Evolutionary conservation across 176 grass and related monocot genomes (phyloP).

Genomic region (Raddia distichophylla): DNA sequence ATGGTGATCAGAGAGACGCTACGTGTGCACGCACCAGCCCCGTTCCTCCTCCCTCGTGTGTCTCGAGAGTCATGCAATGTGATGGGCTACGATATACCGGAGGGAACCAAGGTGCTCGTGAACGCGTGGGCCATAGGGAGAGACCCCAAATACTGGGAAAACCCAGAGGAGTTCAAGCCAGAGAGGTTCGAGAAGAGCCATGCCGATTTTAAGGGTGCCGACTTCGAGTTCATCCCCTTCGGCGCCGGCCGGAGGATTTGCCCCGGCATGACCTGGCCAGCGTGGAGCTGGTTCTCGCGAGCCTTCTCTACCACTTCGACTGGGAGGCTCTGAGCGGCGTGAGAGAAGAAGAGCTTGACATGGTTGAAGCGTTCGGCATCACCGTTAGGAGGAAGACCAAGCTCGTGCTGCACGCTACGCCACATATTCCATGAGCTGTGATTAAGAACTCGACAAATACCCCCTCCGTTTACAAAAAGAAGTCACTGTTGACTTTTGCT

Average conservation of each 20-base stretch:
- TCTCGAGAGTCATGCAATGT: conserved; percentile 7
- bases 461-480: too few species aligned
- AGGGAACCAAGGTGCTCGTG: conserved; percentile 16
- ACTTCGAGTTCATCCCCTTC: conserved; percentile 23
- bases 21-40: too few species aligned
- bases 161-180: neutral
- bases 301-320: conserved; percentile 31
- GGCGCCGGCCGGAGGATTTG: conserved; percentile 21
- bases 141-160: neutral
- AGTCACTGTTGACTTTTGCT: too few species aligned
- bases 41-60: conserved; percentile 21
- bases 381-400: neutral
- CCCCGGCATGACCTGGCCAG: conserved; percentile 8
- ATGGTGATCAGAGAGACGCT: conserved; percentile 6
- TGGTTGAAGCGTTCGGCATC: conserved; percentile 3
- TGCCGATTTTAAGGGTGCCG: neutral
- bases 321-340: neutral
- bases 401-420: conserved; percentile 12
- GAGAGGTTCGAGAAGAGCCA: neutral
- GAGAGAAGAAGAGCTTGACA: neutral
- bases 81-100: conserved; percentile 2
- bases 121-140: conserved; percentile 12
- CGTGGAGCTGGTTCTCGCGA: conserved; percentile 20
- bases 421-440: neutral
- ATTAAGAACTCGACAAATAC: too few species aligned